Conservation (phyloP, 108 stramenopile genomes). For the Cafeteria roenbergensis region DNA sequence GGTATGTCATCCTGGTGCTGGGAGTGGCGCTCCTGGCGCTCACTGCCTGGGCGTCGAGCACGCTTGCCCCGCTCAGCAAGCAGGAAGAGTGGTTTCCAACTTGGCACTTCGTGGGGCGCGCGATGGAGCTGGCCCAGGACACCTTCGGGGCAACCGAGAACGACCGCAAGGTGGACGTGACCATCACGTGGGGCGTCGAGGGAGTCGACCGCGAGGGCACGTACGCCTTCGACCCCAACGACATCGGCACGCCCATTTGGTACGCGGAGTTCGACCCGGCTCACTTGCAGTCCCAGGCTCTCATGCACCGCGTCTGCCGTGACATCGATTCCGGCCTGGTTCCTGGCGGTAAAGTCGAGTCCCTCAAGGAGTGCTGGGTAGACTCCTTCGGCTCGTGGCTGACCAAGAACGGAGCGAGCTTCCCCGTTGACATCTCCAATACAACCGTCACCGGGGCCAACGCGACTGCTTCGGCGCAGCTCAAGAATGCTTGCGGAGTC, state of each 20-base stretch:
- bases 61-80: background rate
- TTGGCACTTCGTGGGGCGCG: background rate
- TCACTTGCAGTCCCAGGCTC: background rate
- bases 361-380: constrained; percentile 11
- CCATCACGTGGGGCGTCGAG: constrained; percentile 20
- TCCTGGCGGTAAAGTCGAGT: too few species aligned
- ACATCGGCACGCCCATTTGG: constrained; percentile 15
- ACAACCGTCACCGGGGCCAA: background rate
- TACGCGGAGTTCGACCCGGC: constrained; percentile 16
- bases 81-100: background rate
- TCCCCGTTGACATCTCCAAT: constrained; percentile 1
- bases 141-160: constrained; percentile 8
- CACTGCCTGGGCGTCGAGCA: too few species aligned
- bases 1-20: background rate
- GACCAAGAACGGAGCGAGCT: background rate
- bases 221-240: constrained; percentile 11
- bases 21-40: background rate
- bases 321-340: too few species aligned
- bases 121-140: background rate
- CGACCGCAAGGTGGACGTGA: constrained; percentile 5
- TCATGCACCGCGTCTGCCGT: too few species aligned
- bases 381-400: constrained; percentile 10
- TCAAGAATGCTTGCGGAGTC: too few species aligned
- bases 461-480: background rate
- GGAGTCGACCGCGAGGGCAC: constrained; percentile 22